phyloP scores from a whole-genome alignment of 1,139 yeast genomes.

The Pichia sp. region DNA sequence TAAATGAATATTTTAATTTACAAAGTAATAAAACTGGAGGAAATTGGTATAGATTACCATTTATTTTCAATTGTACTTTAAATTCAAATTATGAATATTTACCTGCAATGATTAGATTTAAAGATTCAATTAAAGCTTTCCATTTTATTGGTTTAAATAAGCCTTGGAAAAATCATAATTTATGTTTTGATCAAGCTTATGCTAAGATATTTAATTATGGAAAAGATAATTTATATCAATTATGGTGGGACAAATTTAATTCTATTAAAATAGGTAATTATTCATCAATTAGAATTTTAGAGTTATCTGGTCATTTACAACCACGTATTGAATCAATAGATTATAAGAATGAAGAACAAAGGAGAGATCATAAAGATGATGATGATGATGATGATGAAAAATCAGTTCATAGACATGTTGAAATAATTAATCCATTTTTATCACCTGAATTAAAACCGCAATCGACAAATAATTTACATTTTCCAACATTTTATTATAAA shows the following conservation, averaged over 20 bases:
- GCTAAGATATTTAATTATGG: conserved; percentile 15
- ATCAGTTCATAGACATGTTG: neutral
- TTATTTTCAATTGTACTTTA: conserved; percentile 81
- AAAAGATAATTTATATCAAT: conserved; percentile 27
- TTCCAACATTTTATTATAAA: conserved; percentile 19
- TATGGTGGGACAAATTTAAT: conserved; percentile 37
- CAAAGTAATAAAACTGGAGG: conserved; percentile 22
- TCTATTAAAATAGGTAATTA: conserved; percentile 7
- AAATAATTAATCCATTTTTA: conserved; percentile 7
- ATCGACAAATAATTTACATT: conserved; percentile 4
- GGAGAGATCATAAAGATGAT: neutral
- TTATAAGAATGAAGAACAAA: neutral
- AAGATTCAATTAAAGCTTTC: conserved; percentile 48
- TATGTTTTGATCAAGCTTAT: conserved; percentile 9
- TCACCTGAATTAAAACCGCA: conserved; percentile 1
- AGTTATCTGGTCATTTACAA: conserved; percentile 21
- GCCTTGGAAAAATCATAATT: conserved; percentile 55
- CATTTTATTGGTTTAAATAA: conserved; percentile 79
- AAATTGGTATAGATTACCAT: conserved; percentile 68
- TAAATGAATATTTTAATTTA: conserved; percentile 67
- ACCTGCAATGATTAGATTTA: conserved; percentile 70
- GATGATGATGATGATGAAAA: conserved; percentile 1
- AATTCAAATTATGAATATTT: conserved; percentile 63
- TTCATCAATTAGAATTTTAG: conserved; percentile 12
- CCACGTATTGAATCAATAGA: conserved; percentile 17